These are phyloP conservation scores for Tubosaeta sp. DNA, from an alignment of 768 basidiomycete genomes.

Conservation along the genomic window DNA sequence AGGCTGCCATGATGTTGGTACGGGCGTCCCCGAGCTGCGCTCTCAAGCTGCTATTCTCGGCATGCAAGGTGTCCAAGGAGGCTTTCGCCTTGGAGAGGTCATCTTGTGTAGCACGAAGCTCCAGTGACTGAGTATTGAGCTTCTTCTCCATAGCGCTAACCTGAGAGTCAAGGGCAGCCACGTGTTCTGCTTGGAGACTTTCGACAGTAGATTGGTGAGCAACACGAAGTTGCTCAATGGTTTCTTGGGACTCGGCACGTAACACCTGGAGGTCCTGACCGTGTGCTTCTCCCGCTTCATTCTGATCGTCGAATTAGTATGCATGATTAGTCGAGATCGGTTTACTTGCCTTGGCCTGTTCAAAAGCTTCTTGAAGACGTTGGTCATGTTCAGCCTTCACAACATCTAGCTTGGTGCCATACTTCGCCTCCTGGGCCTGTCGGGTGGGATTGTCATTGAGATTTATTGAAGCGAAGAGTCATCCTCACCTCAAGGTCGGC, in stretches of 20 bases:
- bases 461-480: not conserved
- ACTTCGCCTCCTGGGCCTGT: constrained; percentile 67
- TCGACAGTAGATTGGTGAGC: constrained; percentile 60
- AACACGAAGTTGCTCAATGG: constrained; percentile 64
- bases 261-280: constrained; percentile 66
- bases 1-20: constrained; percentile 38
- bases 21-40: constrained; percentile 64
- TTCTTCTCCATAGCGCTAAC: constrained; percentile 57
- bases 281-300: constrained; percentile 68
- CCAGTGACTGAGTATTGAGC: constrained; percentile 55
- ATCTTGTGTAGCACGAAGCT: constrained; percentile 81
- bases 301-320: constrained; percentile 37
- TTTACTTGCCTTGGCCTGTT: constrained; percentile 65
- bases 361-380: constrained; percentile 65
- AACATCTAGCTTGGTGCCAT: constrained; percentile 59
- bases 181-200: constrained; percentile 60
- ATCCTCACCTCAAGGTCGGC: constrained; percentile 62
- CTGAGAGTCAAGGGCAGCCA: constrained; percentile 54
- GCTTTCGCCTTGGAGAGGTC: constrained; percentile 76
- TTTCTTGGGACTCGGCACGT: constrained; percentile 58
- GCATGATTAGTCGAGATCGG: not conserved
- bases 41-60: constrained; percentile 54
- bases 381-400: constrained; percentile 62
- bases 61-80: constrained; percentile 45
- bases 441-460: not conserved